Conservation (phyloP, 176 grass and related monocot genomes). For the Bonia amplexicaulis region DNA sequence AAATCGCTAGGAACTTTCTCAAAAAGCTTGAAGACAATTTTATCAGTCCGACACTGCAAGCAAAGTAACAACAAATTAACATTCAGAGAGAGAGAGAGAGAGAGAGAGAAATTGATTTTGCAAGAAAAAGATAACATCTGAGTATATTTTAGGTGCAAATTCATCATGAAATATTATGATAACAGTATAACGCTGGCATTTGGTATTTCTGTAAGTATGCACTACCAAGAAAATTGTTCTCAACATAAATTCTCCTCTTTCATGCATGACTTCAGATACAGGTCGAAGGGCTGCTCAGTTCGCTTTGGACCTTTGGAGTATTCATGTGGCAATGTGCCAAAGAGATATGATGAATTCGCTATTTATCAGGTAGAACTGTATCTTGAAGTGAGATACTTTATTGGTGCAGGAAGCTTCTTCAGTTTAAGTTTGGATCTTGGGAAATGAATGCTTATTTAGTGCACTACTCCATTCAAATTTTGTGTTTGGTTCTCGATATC, state of each 20-base stretch:
- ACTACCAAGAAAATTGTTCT: not conserved
- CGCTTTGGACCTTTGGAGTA: not conserved
- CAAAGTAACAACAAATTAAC: conserved; percentile 10
- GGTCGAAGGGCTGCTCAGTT: not conserved
- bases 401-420: not conserved
- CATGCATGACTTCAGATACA: not conserved
- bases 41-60: conserved; percentile 84
- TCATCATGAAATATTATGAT: not conserved
- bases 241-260: not conserved
- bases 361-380: not conserved
- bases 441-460: not conserved
- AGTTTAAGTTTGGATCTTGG: not conserved
- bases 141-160: not conserved
- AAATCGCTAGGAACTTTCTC: conserved; percentile 90
- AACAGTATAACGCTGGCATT: not conserved
- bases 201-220: not conserved
- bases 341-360: not conserved
- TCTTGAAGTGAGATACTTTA: not conserved
- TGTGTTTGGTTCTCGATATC: not conserved
- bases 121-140: not conserved
- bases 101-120: not conserved
- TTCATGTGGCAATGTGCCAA: not conserved
- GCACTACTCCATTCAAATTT: not conserved
- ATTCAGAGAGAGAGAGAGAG: not conserved
- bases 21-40: conserved; percentile 96